A percentile compares a stretch with the other conserved stretches of the same genome.
phyloP scores from a whole-genome alignment of 176 grass and related monocot genomes.

The Pharus latifolius region DNA sequence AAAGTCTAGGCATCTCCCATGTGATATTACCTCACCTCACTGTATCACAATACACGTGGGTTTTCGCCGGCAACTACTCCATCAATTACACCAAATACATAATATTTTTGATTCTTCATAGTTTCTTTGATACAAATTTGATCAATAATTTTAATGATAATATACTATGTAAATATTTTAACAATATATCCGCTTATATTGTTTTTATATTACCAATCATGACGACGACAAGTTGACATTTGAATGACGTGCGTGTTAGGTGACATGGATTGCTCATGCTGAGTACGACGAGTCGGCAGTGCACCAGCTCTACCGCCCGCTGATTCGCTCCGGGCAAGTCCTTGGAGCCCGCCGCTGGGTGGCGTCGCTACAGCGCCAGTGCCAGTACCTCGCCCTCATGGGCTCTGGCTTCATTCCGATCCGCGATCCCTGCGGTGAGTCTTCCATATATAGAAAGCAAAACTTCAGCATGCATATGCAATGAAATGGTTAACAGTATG shows the following conservation, averaged over 20 bases:
- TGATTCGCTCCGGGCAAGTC: conserved; percentile 25
- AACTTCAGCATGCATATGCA: background rate
- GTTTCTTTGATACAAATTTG: no score
- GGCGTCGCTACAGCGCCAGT: conserved; percentile 6
- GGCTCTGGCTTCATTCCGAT: background rate
- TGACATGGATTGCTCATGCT: conserved; percentile 37
- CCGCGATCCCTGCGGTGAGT: background rate
- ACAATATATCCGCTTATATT: no score
- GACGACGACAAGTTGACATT: no score
- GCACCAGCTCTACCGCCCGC: background rate
- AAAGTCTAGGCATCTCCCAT: no score
- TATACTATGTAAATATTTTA: background rate
- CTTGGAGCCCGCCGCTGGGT: conserved; percentile 26
- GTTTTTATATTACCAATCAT: no score
- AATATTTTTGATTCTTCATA: no score
- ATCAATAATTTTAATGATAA: no score
- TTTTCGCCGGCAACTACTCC: no score
- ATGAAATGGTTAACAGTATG: background rate
- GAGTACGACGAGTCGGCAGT: conserved; percentile 3
- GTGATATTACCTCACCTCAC: no score
- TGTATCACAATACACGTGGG: no score
- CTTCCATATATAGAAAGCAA: background rate
- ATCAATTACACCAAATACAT: no score
- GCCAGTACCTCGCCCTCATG: background rate
- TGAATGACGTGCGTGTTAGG: conserved; percentile 12